Conservation (phyloP, 2,329 filamentous ascomycete genomes). For the Venturia aucupariae region DNA sequence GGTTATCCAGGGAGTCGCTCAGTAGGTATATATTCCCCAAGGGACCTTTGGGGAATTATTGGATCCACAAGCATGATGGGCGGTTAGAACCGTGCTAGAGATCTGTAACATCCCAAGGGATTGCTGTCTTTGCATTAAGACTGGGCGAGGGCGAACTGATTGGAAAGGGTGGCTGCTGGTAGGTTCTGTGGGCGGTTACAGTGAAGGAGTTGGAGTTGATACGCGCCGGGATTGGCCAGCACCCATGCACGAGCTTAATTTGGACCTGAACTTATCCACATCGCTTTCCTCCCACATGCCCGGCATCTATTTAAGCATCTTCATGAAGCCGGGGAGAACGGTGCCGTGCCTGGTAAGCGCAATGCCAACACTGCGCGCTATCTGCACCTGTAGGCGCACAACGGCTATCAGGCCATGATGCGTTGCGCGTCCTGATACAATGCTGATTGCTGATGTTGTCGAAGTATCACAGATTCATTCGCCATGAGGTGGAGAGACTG, state of each 20-base stretch:
- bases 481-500: neutral
- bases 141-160: neutral
- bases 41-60: conserved; percentile 5
- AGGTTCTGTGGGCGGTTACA: neutral
- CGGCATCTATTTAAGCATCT: neutral
- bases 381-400: neutral
- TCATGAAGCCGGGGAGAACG: neutral
- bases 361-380: neutral
- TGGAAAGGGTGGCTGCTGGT: neutral
- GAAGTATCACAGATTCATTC: neutral
- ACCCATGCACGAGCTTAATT: conserved; percentile 7
- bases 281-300: neutral
- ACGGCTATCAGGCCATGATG: neutral
- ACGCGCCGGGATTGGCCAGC: neutral
- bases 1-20: neutral
- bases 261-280: neutral
- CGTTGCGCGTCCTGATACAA: conserved; percentile 1
- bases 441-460: neutral
- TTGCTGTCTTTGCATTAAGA: neutral
- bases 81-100: neutral
- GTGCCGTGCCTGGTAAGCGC: neutral
- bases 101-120: neutral
- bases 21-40: conserved; percentile 6
- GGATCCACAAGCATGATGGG: neutral
- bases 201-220: neutral